Base-by-base conservation (phyloP, 2,329 filamentous ascomycete species). In the Xylariaceae sp. region DNA sequence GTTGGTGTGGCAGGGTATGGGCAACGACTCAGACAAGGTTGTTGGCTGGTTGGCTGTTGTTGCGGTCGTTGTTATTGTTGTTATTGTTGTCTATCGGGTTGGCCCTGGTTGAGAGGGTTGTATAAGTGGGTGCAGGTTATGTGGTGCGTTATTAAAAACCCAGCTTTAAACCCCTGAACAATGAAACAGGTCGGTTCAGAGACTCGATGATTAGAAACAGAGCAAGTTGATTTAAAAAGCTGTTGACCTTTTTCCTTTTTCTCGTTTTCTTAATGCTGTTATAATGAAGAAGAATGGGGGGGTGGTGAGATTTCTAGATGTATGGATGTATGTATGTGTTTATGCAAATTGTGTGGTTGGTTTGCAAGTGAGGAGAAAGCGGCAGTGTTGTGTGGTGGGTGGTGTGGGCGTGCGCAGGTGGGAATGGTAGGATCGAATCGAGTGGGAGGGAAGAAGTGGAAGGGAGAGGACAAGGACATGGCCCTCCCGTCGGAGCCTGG, bases 401-500 rank as follows among this genome's bases (percentile, higher is more conserved):
- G 36, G 34, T 19, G n/a, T 38, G 27, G 15, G 31, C 19, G 14
- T 21, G 34, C 23, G 26, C 9, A 16, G 29, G 38, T 15, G 27
- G 35, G 46, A 40, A 32, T 44, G 46, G 43, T 48, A 50, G 43
- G 46, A 50, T 46, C 43, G 48, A 47, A 38, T 49, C 21, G 21
- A 24, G 21, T 11, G 11, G 11, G 40, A 47, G 38, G 39, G 43
- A n/a, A n/a, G 34, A 39, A 43, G 38, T 45, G 44, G 31, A 45
- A 41, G 41, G 41, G 46, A 41, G 39, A 49, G 41, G 23, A 33
- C 38, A n/a, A n/a, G 36, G 44, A 40, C 36, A 21, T 39, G 31
- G 42, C 41, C 36, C 38, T 11, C 26, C 24, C 13, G 41, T 48
- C 36, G 42, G 44, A 41, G 44, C 34, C 40, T 39, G 44, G 47